Evolutionary conservation across 2,329 filamentous ascomycete genomes (phyloP), one percentile per base, ranked within the genome.

Genomic region (Colletotrichum liriopes): DNA sequence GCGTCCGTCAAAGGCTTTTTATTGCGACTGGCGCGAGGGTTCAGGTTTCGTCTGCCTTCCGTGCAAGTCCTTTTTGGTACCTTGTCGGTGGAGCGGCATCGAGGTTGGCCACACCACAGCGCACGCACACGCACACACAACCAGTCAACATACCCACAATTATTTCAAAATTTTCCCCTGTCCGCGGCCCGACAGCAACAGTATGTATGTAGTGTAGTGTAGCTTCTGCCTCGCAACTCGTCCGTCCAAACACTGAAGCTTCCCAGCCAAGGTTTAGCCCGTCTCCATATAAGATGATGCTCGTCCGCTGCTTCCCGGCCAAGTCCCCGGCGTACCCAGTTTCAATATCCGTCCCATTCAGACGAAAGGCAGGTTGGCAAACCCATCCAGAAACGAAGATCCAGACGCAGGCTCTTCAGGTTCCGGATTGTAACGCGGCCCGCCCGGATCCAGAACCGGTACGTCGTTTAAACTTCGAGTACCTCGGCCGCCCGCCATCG

Each of bases 1-100:
- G 70, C 39, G 37, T 49, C 45, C 23, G 47, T 59, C 51, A 67
- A 62, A 71, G 60, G 45, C 66, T 70, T 72, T 71, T 72, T 72
- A 72, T 72, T 72, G 59, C 59, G 60, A 72, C 65, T 63, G 65
- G 51, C 54, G 62, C n/a, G 70, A 72, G 70, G 70, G 65, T 68
- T 71, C 56, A 64, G 70, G 70, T 70, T 72, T 72, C 65, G 70
- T 58, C 69, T 47, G 43, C 20, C 65, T 72, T 72, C 65, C 54
- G 52, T 59, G 58, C 43, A 65, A 35, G 65, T 64, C 65, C 69
- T 65, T 60, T 69, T 41, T 32, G 43, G 69, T 72, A 64, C 70
- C 70, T 70, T 20, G 26, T 12, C 45, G 56, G 65, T 72, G 69
- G 68, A 52, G 20, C 52, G 29, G 32, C 39, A 52, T n/a, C 26